A percentile compares a stretch with the other conserved stretches of the same genome.
phyloP scores from a whole-genome alignment of 2,329 filamentous ascomycete species.

The Diaporthe aspalathi region DNA sequence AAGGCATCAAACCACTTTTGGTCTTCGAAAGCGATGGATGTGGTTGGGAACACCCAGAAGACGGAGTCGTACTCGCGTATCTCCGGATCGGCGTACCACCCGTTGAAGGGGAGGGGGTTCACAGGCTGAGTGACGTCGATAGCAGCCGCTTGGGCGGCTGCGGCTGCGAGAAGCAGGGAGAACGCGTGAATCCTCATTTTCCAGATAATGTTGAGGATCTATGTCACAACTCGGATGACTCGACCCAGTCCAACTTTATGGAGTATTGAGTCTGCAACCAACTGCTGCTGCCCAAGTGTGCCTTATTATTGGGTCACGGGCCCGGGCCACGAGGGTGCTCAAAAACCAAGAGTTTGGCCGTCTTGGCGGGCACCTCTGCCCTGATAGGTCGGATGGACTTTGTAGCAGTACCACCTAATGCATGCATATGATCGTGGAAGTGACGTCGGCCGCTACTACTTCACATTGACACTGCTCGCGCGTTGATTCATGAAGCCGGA shows the following conservation, averaged over 20 bases:
- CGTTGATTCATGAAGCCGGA: neutral
- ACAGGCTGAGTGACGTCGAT: neutral
- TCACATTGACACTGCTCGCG: neutral
- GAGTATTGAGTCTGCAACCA: neutral
- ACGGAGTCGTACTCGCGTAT: slow-evolving; percentile 56
- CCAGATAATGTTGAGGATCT: neutral
- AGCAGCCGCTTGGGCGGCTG: neutral
- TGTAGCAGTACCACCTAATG: slow-evolving; percentile 4
- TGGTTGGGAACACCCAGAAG: slow-evolving; percentile 62
- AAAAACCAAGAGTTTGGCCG: neutral
- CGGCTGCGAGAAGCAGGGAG: neutral
- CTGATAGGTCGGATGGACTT: neutral
- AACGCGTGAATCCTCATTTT: neutral
- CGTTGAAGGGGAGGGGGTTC: slow-evolving; percentile 26
- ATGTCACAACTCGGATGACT: neutral
- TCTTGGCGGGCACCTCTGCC: neutral
- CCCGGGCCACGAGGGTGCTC: slow-evolving; percentile 2
- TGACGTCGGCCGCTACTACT: neutral
- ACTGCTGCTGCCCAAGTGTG: neutral
- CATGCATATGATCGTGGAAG: neutral
- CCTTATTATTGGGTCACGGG: slow-evolving; percentile 18
- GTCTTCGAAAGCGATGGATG: slow-evolving; percentile 55
- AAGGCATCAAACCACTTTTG: slow-evolving; percentile 64
- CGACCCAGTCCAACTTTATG: neutral
- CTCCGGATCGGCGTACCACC: slow-evolving; percentile 60